phyloP scores from a whole-genome alignment of 352 stramenopile species.

The Phytophthora sp. region DNA sequence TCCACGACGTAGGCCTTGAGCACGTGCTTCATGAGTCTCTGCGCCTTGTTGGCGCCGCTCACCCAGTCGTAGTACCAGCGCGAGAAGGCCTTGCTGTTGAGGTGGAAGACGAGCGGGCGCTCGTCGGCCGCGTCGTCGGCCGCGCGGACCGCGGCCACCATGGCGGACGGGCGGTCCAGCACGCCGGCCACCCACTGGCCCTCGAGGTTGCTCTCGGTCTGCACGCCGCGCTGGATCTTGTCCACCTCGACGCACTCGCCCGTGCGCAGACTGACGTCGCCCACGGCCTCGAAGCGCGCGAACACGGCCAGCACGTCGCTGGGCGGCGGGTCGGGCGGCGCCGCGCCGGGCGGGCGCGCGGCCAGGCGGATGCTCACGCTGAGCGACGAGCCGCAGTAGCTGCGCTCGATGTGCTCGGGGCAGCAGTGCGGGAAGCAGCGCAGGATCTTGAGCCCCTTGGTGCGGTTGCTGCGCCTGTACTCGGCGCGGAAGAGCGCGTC shows the following conservation, averaged over 20 bases:
- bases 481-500: constrained; percentile 64
- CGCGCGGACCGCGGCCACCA: constrained; percentile 25
- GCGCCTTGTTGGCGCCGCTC: constrained; percentile 70
- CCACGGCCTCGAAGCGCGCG: constrained; percentile 45
- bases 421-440: constrained; percentile 80
- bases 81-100: constrained; percentile 53
- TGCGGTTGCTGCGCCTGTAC: constrained; percentile 81
- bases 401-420: constrained; percentile 70
- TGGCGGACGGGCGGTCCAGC: constrained; percentile 45
- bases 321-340: constrained; percentile 9
- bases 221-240: constrained; percentile 36
- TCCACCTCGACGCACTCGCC: constrained; percentile 57
- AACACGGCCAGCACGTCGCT: constrained; percentile 34
- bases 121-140: constrained; percentile 18
- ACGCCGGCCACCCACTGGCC: constrained; percentile 62
- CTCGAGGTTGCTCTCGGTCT: constrained; percentile 65
- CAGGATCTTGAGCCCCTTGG: constrained; percentile 77
- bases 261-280: constrained; percentile 38
- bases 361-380: constrained; percentile 47
- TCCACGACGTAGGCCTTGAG: constrained; percentile 67
- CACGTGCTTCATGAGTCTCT: constrained; percentile 73
- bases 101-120: constrained; percentile 49
- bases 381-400: constrained; percentile 71
- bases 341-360: constrained; percentile 1
- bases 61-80: constrained; percentile 84